Evolutionary conservation across 306 rosid species (phyloP), one percentile per base, ranked within the genome.

Genomic region (Cicer bijugum): DNA sequence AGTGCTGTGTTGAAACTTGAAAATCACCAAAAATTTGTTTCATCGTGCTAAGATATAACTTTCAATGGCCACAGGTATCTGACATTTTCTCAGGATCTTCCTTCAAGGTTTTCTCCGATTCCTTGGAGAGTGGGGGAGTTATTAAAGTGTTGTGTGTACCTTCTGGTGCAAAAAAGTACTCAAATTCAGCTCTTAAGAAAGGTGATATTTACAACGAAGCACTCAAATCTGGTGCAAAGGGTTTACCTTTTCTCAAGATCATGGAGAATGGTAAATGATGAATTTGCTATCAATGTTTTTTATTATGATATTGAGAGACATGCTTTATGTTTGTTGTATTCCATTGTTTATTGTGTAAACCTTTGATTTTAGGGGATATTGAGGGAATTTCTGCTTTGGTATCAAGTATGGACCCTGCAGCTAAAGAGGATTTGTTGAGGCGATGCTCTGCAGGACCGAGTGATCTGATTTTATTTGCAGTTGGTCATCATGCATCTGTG

Each of bases 181-280:
- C 98, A 62, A 94, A 91, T 72, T 88, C 97, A 12, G 89, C 95
- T 72, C 95, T 94, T 76, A 91, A 91, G 77, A 89, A 94, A 84
- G 97, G 97, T 10, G 91, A 88, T 75, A 75, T 94, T 75, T 94
- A 84, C 74, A 83, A 67, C 48, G 95, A 89, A 82, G 95, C 91
- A 39, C 67, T 77, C 74, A 88, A 84, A 89, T 87, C 96, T 73
- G 98, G 98, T 74, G 96, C 97, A 2, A 91, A 86, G 84, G 96
- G 97, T 51, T 94, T 94, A 71, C 96, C 95, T 81, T 94, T 89
- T 82, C 86, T 94, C 79, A 94, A 91, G 88, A 88, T 94, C 71
- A 67, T 82, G 64, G 89, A 91, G 82, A 90, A 77, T 65, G 98
- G 98, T 94, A 84, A 77, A 67, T 14, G 28, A 52, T 55, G 35